Evolutionary conservation across 768 basidiomycete species (phyloP).

Genomic region (Suillus weaverae): DNA sequence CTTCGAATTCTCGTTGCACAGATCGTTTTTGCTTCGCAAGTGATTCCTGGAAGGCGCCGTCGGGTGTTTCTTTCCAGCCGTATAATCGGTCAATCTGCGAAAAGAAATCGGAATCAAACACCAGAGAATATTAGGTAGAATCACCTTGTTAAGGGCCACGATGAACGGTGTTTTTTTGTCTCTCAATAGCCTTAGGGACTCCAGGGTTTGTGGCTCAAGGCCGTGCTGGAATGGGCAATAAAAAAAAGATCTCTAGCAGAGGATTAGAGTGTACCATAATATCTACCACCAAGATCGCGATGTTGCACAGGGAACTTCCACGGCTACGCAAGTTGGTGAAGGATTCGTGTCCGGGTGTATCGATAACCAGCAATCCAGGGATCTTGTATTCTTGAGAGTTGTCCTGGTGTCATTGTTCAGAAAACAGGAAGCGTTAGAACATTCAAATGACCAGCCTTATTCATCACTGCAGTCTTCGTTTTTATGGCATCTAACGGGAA

Average conservation of each 20-base stretch:
- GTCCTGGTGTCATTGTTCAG: conserved; percentile 46
- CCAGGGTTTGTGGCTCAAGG: conserved; percentile 95
- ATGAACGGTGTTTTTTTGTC: conserved; percentile 98
- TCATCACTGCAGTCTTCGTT: conserved; percentile 91
- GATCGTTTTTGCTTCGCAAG: conserved; percentile 75
- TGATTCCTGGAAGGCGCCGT: conserved; percentile 91
- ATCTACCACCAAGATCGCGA: conserved; percentile 98
- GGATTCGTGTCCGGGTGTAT: conserved; percentile 99
- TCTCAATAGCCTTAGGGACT: conserved; percentile 87
- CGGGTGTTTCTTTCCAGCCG: conserved; percentile 88
- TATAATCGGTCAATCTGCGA: conserved; percentile 94
- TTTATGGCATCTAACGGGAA: conserved; percentile 96
- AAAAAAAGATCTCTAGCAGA: not conserved
- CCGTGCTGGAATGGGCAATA: conserved; percentile 67
- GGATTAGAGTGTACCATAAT: conserved; percentile 69
- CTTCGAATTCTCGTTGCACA: conserved; percentile 91
- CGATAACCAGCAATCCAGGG: conserved; percentile 93
- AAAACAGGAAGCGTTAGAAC: conserved; percentile 4
- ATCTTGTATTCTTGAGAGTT: conserved; percentile 90
- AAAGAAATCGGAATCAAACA: conserved; percentile 11
- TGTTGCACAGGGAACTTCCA: conserved; percentile 97
- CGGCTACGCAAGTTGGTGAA: conserved; percentile 96
- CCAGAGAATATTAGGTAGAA: conserved; percentile 2
- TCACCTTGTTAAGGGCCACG: conserved; percentile 94
- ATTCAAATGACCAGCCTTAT: conserved; percentile 53